These are phyloP conservation scores for Hydnomerulius pinastri DNA, from an alignment of 768 basidiomycete species.

Conservation along the genomic window DNA sequence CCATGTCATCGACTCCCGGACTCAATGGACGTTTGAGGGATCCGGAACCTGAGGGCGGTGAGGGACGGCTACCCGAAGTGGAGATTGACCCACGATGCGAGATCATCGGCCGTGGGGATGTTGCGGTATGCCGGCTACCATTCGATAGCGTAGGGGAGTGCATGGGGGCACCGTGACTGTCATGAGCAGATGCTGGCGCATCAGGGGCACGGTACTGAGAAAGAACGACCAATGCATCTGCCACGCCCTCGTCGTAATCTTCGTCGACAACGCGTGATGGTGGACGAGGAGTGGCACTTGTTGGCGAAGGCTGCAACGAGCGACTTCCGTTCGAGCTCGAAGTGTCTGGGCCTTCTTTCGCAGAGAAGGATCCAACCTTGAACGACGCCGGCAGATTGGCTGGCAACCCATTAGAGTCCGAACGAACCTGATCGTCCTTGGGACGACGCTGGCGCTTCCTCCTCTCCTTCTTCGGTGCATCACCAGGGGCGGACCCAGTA, in stretches of 20 bases:
- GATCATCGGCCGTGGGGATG: conserved; percentile 45
- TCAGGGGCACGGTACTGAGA: conserved; percentile 43
- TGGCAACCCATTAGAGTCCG: conserved; percentile 27
- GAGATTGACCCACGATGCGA: conserved; percentile 70
- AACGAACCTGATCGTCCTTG: conserved; percentile 44
- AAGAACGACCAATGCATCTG: conserved; percentile 80
- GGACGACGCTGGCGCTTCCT: conserved; percentile 47
- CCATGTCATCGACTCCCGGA: conserved; percentile 62
- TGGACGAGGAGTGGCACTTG: conserved; percentile 56
- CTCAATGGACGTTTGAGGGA: conserved; percentile 70
- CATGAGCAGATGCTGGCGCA: conserved; percentile 25
- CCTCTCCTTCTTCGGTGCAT: conserved; percentile 58
- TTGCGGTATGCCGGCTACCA: conserved; percentile 53
- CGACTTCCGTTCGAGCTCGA: conserved; percentile 63
- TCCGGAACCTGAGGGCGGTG: conserved; percentile 51
- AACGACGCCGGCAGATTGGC: conserved; percentile 34
- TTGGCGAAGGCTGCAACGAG: conserved; percentile 75
- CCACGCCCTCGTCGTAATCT: conserved; percentile 92
- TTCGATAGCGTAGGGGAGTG: conserved; percentile 63
- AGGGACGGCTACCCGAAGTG: conserved; percentile 62
- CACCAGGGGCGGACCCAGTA: conserved; percentile 33
- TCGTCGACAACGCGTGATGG: conserved; percentile 80
- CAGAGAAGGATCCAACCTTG: conserved; percentile 35
- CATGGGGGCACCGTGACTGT: conserved; percentile 27
- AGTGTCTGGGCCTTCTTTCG: conserved; percentile 58